Base-by-base conservation (phyloP, 352 stramenopile species). In the Phytophthora colocasiae region DNA sequence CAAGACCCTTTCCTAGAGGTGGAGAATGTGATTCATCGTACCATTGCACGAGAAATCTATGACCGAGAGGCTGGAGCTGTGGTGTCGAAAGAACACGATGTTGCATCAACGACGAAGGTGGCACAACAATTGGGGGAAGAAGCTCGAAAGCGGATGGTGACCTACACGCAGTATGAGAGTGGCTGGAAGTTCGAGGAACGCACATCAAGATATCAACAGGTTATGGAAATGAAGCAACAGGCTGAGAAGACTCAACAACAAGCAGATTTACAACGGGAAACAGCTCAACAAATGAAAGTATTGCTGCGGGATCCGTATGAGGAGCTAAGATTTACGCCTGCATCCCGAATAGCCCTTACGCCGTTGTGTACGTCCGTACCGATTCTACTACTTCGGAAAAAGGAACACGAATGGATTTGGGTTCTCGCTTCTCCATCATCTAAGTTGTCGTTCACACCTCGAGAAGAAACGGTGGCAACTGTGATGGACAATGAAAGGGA, bases 111-210 rank as follows among this genome's bases (percentile, higher is more conserved):
- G 1, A 48, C 85, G 0, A 77, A 84, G 39, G 51, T 87, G 1
- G 78, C 82, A 3, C 74, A 90, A 6, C 63, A 72, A n/a, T 55
- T 89, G 15, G 73, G 78, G 4, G 84, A 91, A 58, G 72, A 91
- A 53, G 75, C 76, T 15, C 81, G 79, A 8, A 89, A 89, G 24
- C 72, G 71, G 0, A 90, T 89, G 72, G 66, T 88, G 12, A 47
- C 83, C 0, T 90, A 88, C 48, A 48, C 77, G 1, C 77, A 91
- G 41, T 80, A 86, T 38, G 84, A 91, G 50, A 69, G 64, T 29
- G 77, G 59, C 6, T 91, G 84, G 82, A 67, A 47, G 47, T 93
- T 91, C 58, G 84, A 90, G 32, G 82, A 91, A 50, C 79, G 82
- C 1, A 64, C 84, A 2, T 63, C 38, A 3, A 75, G 81, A 10